phyloP scores from a whole-genome alignment of 768 basidiomycete genomes.

The Hirschioporus abietinus region DNA sequence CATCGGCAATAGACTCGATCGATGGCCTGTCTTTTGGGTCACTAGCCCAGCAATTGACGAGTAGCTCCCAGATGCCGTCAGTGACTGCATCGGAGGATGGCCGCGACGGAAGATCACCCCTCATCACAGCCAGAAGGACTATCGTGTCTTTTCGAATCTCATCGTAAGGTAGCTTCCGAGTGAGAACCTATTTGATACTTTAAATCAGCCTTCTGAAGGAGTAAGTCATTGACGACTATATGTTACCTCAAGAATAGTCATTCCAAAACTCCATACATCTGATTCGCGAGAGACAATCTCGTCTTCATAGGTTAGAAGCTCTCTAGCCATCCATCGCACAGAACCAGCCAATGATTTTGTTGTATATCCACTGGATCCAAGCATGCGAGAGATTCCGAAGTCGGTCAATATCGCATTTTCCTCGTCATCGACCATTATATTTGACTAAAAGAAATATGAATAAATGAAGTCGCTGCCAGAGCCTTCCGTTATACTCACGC shows the following conservation, averaged over 20 bases:
- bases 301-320: slow-evolving; percentile 18
- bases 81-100: background rate
- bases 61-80: background rate
- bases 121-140: background rate
- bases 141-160: slow-evolving; percentile 3
- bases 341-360: slow-evolving; percentile 26
- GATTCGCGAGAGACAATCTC: slow-evolving; percentile 11
- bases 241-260: slow-evolving; percentile 31
- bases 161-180: background rate
- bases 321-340: slow-evolving; percentile 35
- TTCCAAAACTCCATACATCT: slow-evolving; percentile 35
- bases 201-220: background rate
- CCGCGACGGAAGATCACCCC: background rate
- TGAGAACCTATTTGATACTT: background rate
- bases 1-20: background rate
- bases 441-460: slow-evolving; percentile 18
- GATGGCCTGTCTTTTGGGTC: background rate
- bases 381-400: slow-evolving; percentile 34
- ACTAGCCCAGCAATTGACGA: slow-evolving; percentile 1
- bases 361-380: slow-evolving; percentile 32
- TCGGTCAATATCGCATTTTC: slow-evolving; percentile 30
- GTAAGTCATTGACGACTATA: background rate
- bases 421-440: slow-evolving; percentile 29
- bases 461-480: background rate
- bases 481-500: slow-evolving; percentile 18